A percentile compares a stretch with the other conserved stretches of the same genome.
Conservation (phyloP, 1,284 basidiomycete genomes). For the Cryptococcus floricola region DNA sequence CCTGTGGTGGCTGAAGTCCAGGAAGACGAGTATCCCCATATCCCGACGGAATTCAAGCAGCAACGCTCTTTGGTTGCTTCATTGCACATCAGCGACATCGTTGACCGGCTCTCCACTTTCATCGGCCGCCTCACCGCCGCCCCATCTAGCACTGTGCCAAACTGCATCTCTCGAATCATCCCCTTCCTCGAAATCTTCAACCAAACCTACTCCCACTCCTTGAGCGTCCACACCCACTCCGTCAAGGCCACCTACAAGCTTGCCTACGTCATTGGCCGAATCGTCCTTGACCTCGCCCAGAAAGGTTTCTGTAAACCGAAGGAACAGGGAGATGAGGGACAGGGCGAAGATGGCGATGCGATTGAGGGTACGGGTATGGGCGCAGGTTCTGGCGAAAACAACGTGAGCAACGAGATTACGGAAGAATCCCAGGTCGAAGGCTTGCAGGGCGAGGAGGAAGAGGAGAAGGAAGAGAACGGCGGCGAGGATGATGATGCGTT, state of each 20-base stretch:
- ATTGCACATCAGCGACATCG: constrained; percentile 40
- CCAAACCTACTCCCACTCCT: constrained; percentile 53
- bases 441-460: constrained; percentile 67
- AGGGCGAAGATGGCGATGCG: constrained; percentile 54
- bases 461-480: constrained; percentile 54
- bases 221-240: constrained; percentile 23
- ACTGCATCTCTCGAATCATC: constrained; percentile 31
- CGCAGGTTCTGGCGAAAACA: constrained; percentile 74
- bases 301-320: constrained; percentile 91
- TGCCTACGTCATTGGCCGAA: constrained; percentile 68
- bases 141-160: constrained; percentile 5
- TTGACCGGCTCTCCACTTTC: constrained; percentile 33
- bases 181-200: constrained; percentile 55
- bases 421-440: constrained; percentile 97
- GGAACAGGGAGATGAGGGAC: constrained; percentile 56
- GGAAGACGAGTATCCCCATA: constrained; percentile 35
- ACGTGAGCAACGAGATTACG: constrained; percentile 87
- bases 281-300: constrained; percentile 69
- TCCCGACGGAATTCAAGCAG: constrained; percentile 28
- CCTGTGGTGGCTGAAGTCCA: constrained; percentile 7
- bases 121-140: constrained; percentile 10
- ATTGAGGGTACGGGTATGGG: constrained; percentile 78
- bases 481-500: constrained; percentile 60
- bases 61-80: constrained; percentile 24
- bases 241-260: constrained; percentile 81